A percentile compares a stretch with the other conserved stretches of the same genome.
Evolutionary conservation across 768 basidiomycete genomes (phyloP).

Genomic region (Hydnum rufescens): DNA sequence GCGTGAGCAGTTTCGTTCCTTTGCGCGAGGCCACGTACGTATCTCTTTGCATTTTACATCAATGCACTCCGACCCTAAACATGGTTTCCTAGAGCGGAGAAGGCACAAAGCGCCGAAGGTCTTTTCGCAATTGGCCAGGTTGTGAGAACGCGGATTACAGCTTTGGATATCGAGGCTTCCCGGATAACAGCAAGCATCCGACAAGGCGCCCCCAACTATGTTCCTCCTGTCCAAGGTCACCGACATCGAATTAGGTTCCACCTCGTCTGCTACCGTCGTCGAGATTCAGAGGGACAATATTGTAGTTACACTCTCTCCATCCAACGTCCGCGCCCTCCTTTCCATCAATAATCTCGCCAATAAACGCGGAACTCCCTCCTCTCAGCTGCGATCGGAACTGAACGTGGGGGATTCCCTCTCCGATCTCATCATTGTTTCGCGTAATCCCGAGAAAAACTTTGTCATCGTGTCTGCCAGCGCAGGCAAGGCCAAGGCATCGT

Average conservation of each 20-base stretch:
- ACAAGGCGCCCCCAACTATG: slow-evolving; percentile 40
- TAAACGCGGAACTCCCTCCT: slow-evolving; percentile 40
- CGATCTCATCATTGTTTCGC: slow-evolving; percentile 74
- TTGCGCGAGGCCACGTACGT: slow-evolving; percentile 60
- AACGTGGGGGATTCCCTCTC: slow-evolving; percentile 50
- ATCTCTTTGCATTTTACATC: not conserved
- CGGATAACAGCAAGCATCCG: slow-evolving; percentile 74
- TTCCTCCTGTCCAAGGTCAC: slow-evolving; percentile 37
- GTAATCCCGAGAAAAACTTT: slow-evolving; percentile 66
- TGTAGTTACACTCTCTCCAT: slow-evolving; percentile 50
- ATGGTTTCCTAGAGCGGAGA: not conserved
- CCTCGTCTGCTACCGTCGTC: slow-evolving; percentile 45
- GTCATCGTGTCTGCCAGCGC: slow-evolving; percentile 58
- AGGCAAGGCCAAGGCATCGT: slow-evolving; percentile 32
- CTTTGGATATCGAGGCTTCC: slow-evolving; percentile 33
- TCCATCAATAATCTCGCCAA: slow-evolving; percentile 78
- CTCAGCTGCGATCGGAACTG: slow-evolving; percentile 42
- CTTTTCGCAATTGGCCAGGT: slow-evolving; percentile 65
- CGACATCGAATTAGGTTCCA: slow-evolving; percentile 56
- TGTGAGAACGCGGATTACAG: slow-evolving; percentile 62
- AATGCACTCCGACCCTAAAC: no score
- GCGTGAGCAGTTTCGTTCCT: slow-evolving; percentile 65
- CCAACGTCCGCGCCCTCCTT: slow-evolving; percentile 56
- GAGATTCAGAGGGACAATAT: slow-evolving; percentile 77
- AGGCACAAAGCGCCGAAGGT: slow-evolving; percentile 16